Evolutionary conservation across 2,329 filamentous ascomycete genomes (phyloP).

Genomic region (Sclerotinia sclerotiorum): DNA sequence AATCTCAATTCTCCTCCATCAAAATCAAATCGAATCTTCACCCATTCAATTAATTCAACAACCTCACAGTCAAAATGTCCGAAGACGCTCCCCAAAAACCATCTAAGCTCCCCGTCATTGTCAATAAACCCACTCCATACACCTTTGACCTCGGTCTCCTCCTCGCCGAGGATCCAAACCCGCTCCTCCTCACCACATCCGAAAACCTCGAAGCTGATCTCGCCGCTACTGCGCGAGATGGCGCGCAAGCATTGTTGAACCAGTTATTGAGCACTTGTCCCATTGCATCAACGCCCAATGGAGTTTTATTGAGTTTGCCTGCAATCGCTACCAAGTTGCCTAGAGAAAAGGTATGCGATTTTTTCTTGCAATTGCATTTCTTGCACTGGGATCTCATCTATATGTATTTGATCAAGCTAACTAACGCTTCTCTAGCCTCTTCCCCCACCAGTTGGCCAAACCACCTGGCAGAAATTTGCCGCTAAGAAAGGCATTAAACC

Average conservation of each 20-base stretch:
- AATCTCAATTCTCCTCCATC: constrained; percentile 3
- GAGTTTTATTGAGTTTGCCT: constrained; percentile 80
- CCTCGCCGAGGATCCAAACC: constrained; percentile 83
- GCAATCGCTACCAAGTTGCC: constrained; percentile 69
- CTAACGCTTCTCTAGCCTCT: constrained; percentile 54
- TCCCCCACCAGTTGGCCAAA: constrained; percentile 76
- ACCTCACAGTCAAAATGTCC: constrained; percentile 18
- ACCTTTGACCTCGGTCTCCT: constrained; percentile 90
- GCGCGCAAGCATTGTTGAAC: constrained; percentile 89
- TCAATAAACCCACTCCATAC: constrained; percentile 84
- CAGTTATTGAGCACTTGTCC: constrained; percentile 88
- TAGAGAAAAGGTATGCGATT: constrained; percentile 66
- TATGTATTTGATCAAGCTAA: background rate
- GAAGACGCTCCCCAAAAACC: constrained; percentile 23
- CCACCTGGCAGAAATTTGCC: constrained; percentile 95
- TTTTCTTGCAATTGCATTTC: constrained; percentile 15
- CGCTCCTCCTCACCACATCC: constrained; percentile 57
- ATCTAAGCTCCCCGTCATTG: constrained; percentile 57
- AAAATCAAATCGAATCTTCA: constrained; percentile 17
- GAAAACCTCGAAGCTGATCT: constrained; percentile 65
- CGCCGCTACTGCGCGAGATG: constrained; percentile 75
- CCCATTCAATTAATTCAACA: constrained; percentile 18
- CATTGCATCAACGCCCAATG: constrained; percentile 64
- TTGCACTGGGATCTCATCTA: background rate
- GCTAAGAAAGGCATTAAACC: constrained; percentile 94